Evolutionary conservation across 441 rosid genomes (phyloP).

Genomic region (Populus hybrid): DNA sequence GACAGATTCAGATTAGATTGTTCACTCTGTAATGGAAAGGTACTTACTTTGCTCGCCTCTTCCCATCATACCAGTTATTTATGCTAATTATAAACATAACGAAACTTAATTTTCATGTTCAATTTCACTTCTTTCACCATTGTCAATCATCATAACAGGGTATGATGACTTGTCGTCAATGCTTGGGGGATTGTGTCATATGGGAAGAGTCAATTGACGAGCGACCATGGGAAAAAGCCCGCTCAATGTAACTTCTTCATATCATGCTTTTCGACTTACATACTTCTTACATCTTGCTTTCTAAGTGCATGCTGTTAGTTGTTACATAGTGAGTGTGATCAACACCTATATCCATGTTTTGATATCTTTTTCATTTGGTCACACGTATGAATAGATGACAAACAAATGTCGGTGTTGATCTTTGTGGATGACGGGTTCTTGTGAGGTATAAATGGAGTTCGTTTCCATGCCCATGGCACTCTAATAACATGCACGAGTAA

Average conservation of each 20-base stretch:
- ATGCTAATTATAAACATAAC: neutral
- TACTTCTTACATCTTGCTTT: neutral
- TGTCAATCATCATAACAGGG: conserved; percentile 47
- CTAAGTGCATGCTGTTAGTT: neutral
- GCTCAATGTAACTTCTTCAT: conserved; percentile 51
- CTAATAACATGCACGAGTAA: neutral
- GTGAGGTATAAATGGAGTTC: neutral
- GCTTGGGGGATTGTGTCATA: conserved; percentile 87
- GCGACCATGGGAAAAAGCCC: conserved; percentile 94
- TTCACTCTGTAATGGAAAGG: conserved; percentile 80
- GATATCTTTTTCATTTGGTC: neutral
- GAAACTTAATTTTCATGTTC: neutral
- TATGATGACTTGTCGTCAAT: conserved; percentile 70
- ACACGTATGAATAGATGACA: neutral
- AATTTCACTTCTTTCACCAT: neutral
- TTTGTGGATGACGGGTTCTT: neutral
- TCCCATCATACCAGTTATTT: neutral
- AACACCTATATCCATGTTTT: neutral
- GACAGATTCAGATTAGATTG: conserved; percentile 73
- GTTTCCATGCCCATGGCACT: neutral
- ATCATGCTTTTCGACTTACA: too few relatives aligned
- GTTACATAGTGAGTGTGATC: neutral
- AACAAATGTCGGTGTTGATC: neutral
- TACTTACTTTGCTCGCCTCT: conserved; percentile 18
- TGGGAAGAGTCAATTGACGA: conserved; percentile 98